phyloP scores from a whole-genome alignment of 441 rosid genomes.

The Syzygium malaccense region DNA sequence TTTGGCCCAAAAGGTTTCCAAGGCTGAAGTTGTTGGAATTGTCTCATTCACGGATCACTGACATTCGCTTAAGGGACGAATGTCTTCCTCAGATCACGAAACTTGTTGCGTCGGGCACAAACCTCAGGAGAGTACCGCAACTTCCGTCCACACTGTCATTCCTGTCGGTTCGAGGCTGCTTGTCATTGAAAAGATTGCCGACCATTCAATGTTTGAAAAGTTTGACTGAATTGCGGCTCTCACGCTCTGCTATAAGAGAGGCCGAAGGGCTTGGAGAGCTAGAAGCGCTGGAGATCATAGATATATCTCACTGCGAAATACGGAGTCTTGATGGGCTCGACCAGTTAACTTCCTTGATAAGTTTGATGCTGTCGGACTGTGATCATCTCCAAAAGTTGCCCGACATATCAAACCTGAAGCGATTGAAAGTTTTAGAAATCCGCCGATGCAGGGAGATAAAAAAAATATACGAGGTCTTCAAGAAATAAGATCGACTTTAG shows the following conservation, averaged over 20 bases:
- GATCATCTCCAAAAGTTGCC: neutral
- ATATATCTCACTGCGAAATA: neutral
- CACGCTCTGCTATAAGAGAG: neutral
- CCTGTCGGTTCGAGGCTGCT: neutral
- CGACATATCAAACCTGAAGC: neutral
- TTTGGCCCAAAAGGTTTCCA: neutral
- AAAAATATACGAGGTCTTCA: neutral
- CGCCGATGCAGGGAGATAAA: neutral
- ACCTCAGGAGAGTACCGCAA: neutral
- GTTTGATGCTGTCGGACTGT: neutral
- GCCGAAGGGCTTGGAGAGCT: neutral
- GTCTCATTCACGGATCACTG: neutral
- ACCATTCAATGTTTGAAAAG: neutral
- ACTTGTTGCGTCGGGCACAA: neutral
- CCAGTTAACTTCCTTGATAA: neutral
- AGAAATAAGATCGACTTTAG: neutral
- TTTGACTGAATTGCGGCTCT: neutral
- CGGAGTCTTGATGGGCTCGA: rapidly evolving
- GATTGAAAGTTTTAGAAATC: neutral
- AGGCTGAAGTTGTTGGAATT: neutral
- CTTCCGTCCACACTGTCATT: rapidly evolving
- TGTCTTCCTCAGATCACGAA: neutral
- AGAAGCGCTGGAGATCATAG: neutral
- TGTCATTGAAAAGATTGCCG: neutral
- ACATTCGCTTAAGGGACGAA: neutral